Base-by-base conservation (phyloP, 1,284 basidiomycete genomes). In the Trichosporon sp. region DNA sequence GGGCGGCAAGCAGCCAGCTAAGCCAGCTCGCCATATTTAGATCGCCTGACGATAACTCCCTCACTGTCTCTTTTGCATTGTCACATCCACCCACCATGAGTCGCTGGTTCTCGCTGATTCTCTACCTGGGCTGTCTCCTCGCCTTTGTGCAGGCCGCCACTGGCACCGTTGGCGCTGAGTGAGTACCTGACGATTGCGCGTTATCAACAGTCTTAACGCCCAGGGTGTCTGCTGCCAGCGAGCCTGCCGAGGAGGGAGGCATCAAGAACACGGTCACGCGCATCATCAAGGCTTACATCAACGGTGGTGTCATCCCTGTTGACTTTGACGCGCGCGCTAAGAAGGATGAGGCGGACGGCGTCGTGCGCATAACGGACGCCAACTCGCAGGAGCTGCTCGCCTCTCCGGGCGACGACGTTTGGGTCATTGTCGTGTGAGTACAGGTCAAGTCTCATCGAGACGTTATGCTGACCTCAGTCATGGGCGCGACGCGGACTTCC, bases 331-430 rank as follows among this genome's bases (percentile, higher is more conserved):
- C n/a, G 14, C 69, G 61, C 14, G 32, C 69, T 2, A 48, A 46
- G 90, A 71, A 92, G 79, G 76, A 94, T 87, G 71, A 91, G 85
- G 14, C 88, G 88, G 85, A 94, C 91, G 21, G 90, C 84, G 11
- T 81, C 10, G 66, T 76, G n/a, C 68, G 82, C 19, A 66, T 83
- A 67, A 81, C 77, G 1, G 80, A 82, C 69, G 70, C 71, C 19
- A 83, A 81, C 59, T 81, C 75, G 61, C 73, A 76, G 21, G 69
- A 74, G 21, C 19, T 71, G 65, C 73, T 82, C 7, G 66, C 70
- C 38, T 51, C 68, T 26, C 56, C 51, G 32, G 26, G 59, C 0
- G 74, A 80, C n/a, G 71, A 77, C 14, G 70, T 79, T 5, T 82
- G 77, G 76, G 77, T 79, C 8, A 65, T 79, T 12, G 68, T 78